These are phyloP conservation scores for Curvularia sp. DNA, from an alignment of 2,329 filamentous ascomycete species.

Conservation along the genomic window DNA sequence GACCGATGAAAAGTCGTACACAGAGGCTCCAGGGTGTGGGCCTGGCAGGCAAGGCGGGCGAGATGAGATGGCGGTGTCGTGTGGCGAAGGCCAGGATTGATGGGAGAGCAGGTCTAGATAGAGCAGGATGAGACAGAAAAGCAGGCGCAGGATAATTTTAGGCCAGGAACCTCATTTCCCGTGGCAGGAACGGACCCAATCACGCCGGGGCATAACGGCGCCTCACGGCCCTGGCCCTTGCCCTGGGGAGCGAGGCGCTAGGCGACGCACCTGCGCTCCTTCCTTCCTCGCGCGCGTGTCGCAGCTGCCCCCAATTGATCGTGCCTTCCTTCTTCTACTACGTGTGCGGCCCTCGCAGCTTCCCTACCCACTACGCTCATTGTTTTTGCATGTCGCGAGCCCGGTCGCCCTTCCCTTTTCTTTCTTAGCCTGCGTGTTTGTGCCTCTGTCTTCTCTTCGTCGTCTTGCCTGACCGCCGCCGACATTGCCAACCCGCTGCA, in stretches of 20 bases:
- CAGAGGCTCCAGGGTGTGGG: too few relatives aligned
- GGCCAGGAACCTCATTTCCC: conserved; percentile 41
- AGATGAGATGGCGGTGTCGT: background rate
- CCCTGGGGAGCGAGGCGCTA: conserved; percentile 12
- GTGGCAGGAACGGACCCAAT: conserved; percentile 37
- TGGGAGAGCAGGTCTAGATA: background rate
- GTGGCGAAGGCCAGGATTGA: background rate
- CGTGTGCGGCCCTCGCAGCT: conserved; percentile 43
- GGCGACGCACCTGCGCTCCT: conserved; percentile 10
- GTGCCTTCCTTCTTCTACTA: conserved; percentile 31
- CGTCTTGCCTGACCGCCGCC: conserved; percentile 7
- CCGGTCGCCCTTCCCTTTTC: conserved; percentile 32
- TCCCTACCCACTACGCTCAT: conserved; percentile 48
- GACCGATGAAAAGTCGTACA: background rate
- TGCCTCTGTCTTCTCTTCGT: conserved; percentile 21
- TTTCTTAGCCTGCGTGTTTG: conserved; percentile 27
- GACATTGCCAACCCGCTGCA: conserved; percentile 3
- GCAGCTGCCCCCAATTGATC: conserved; percentile 33
- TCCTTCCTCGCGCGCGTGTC: conserved; percentile 16
- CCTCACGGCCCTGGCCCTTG: conserved; percentile 33
- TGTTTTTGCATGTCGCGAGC: conserved; percentile 45
- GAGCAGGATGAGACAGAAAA: conserved; percentile 11
- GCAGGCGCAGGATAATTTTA: conserved; percentile 40
- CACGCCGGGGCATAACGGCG: conserved; percentile 15
- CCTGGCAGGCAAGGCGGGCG: background rate